Conservation (phyloP, 371 early-diverging fungal species). For the Vittaforma corneae region DNA sequence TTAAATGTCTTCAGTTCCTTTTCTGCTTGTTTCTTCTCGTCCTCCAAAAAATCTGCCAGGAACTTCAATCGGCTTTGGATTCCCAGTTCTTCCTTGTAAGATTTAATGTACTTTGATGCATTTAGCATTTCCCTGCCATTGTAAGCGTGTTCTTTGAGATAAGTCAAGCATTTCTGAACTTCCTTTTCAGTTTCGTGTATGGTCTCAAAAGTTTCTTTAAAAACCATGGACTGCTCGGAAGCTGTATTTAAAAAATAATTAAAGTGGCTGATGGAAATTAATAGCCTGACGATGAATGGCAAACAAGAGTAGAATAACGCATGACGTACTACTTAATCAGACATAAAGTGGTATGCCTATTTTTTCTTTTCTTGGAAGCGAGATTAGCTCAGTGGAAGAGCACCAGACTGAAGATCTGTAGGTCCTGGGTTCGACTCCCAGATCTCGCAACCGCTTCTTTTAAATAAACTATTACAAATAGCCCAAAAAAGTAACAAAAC, state of each 20-base stretch:
- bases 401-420: conserved; percentile 37
- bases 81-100: conserved; percentile 18
- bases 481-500: too few relatives aligned
- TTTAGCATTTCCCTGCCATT: not conserved
- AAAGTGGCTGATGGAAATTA: not conserved
- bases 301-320: not conserved
- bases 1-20: not conserved
- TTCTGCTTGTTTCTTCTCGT: not conserved
- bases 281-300: not conserved
- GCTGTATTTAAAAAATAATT: not conserved
- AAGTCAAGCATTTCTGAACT: not conserved
- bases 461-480: too few relatives aligned
- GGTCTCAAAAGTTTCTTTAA: not conserved
- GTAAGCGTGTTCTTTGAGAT: conserved; percentile 1
- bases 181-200: not conserved
- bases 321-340: not conserved
- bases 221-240: not conserved
- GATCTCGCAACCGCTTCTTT: too few relatives aligned
- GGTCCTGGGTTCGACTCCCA: conserved; percentile 39
- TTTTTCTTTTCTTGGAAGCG: conserved; percentile 3
- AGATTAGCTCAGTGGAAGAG: conserved; percentile 39
- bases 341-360: not conserved
- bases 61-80: not conserved
- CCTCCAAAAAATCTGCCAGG: not conserved
- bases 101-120: conserved; percentile 4